Percentiles rank a stretch among this genome's conserved stretches.
These are phyloP conservation scores for Sporothrix brasiliensis DNA, from an alignment of 2,329 filamentous ascomycete species.

Conservation along the genomic window DNA sequence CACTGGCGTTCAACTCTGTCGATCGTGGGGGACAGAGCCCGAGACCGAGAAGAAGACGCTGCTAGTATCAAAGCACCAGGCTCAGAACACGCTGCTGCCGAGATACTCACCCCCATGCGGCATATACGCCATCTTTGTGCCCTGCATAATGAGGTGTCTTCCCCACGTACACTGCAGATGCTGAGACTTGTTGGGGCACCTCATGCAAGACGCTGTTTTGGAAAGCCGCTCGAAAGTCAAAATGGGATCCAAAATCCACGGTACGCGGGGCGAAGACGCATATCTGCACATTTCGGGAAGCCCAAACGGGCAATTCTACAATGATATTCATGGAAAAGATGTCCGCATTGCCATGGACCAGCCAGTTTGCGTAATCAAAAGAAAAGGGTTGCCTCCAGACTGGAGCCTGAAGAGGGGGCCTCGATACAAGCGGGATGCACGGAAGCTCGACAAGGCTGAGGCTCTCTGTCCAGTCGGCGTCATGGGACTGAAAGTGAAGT, in stretches of 20 bases:
- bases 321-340: neutral
- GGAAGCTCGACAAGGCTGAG: neutral
- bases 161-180: neutral
- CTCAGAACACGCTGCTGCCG: neutral
- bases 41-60: neutral
- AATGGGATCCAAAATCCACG: neutral
- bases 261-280: neutral
- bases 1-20: neutral
- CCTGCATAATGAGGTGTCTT: neutral
- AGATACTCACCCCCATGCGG: neutral
- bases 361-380: neutral
- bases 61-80: neutral
- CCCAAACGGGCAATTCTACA: neutral
- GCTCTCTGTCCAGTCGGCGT: constrained; percentile 17
- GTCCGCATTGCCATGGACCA: neutral
- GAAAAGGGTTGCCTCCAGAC: neutral
- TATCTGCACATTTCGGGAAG: neutral
- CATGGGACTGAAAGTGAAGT: neutral
- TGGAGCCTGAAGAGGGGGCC: neutral
- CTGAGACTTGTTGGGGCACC: neutral
- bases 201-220: no score
- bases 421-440: neutral
- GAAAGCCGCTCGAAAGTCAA: neutral
- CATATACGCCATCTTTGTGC: neutral
- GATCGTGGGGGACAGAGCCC: neutral